Evolutionary conservation across 495 filamentous ascomycete species (phyloP), one percentile per base, ranked within the genome.

Genomic region (Terfezia claveryi): DNA sequence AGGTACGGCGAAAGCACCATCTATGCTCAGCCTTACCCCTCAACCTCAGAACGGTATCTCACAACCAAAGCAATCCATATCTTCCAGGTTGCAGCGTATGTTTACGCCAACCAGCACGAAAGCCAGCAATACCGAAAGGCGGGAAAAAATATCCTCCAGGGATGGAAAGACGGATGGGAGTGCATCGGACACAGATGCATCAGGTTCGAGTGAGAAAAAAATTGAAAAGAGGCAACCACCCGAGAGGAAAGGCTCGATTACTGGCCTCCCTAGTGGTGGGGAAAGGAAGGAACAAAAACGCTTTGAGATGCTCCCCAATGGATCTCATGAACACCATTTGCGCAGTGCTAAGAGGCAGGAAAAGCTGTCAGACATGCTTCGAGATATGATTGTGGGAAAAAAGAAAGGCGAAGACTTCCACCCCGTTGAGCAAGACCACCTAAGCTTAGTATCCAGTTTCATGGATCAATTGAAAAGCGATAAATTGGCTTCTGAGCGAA

Each of bases 401-500:
- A 83, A 82, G 66, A 81, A 80, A 62, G 78, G 77, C 63, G 82
- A 85, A 46, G 80, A 85, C 53, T 73, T 77, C 27, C 71, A 76
- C 52, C 73, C 74, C 36, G 76, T 80, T 10, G 85, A 92, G 57
- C 79, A 85, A 62, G 85, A 93, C 59, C 57, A 62, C 37, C 74
- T 96, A 32, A 95, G 88, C 11, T 73, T 98, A 55, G 88, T 95
- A 73, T 91, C 88, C 8, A 85, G 76, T 58, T 96, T 91, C 91
- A 87, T 94, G 37, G 89, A 95, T 68, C 88, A 91, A 61, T 75
- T 95, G 56, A 85, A 85, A 65, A 84, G 84, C 59, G 86, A 92
- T 53, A 80, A 76, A 61, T 62, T 85, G 41, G 80, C 78, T 7
- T 67, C 73, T 23, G 85, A 93, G 58, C 87, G 83, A 72, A 89